Evolutionary conservation across 495 filamentous ascomycete species (phyloP).

Genomic region (Jackrogersella multiformis): DNA sequence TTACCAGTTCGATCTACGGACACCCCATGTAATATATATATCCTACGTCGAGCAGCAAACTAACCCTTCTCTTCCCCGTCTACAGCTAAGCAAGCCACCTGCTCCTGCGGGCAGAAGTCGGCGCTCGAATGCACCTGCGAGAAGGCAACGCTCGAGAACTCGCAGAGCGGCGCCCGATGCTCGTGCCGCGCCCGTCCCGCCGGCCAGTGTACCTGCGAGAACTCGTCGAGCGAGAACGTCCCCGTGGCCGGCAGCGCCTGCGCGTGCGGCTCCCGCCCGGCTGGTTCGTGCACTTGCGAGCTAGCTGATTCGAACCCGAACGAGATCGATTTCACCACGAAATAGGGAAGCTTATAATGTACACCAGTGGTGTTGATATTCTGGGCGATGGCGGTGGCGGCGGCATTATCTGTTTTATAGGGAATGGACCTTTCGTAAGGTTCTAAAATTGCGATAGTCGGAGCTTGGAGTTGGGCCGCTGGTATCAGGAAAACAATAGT

Average conservation of each 20-base stretch:
- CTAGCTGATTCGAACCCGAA: slow-evolving; percentile 67
- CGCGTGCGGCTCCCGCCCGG: slow-evolving; percentile 77
- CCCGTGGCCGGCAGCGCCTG: slow-evolving; percentile 64
- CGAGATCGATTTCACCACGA: slow-evolving; percentile 85
- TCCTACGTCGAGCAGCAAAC: neutral
- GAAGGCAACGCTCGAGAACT: slow-evolving; percentile 80
- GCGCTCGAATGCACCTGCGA: slow-evolving; percentile 88
- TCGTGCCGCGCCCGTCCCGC: slow-evolving; percentile 81
- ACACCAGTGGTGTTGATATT: neutral
- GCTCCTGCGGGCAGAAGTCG: slow-evolving; percentile 87
- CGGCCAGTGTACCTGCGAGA: slow-evolving; percentile 84
- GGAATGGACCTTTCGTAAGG: neutral
- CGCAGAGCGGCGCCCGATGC: slow-evolving; percentile 75
- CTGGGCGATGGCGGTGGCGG: neutral
- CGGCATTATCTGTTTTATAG: neutral
- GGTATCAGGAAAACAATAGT: slow-evolving; percentile 9
- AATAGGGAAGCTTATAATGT: slow-evolving; percentile 34
- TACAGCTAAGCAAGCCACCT: slow-evolving; percentile 67
- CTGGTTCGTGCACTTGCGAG: slow-evolving; percentile 84
- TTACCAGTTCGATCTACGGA: too few species aligned
- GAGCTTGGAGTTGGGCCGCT: slow-evolving; percentile 26
- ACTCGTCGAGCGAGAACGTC: slow-evolving; percentile 76
- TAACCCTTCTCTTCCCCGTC: slow-evolving; percentile 10
- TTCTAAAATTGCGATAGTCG: slow-evolving; percentile 5
- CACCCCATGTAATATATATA: too few species aligned